These are phyloP conservation scores for Curvularia sp. DNA, from an alignment of 2,329 filamentous ascomycete species.

Conservation along the genomic window DNA sequence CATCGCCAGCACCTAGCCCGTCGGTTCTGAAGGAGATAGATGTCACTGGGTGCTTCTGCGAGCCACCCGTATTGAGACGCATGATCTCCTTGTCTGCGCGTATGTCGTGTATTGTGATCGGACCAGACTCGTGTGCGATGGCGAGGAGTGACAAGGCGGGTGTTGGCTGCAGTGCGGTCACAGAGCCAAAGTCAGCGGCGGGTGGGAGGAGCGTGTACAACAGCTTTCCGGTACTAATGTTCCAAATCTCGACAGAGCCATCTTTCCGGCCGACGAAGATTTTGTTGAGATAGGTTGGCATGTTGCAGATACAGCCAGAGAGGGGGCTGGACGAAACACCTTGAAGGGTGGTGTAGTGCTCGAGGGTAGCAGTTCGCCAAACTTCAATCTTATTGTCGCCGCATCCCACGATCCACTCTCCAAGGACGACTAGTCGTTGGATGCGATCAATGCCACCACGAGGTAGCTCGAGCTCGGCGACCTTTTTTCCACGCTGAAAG, in stretches of 20 bases:
- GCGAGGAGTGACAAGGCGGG: conserved; percentile 85
- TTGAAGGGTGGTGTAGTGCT: conserved; percentile 87
- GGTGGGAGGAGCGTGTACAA: conserved; percentile 88
- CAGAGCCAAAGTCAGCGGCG: conserved; percentile 72
- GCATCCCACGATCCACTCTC: conserved; percentile 87
- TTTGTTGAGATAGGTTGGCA: conserved; percentile 97
- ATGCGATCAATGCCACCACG: conserved; percentile 72
- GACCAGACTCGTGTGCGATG: conserved; percentile 83
- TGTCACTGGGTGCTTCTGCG: conserved; percentile 69
- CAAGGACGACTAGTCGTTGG: conserved; percentile 79
- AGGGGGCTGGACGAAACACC: conserved; percentile 70
- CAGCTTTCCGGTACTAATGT: conserved; percentile 87
- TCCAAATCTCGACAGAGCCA: conserved; percentile 96
- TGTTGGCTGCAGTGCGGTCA: conserved; percentile 86
- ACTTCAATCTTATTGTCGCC: conserved; percentile 79
- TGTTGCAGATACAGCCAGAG: conserved; percentile 79
- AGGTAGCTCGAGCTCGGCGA: conserved; percentile 75
- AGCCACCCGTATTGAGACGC: conserved; percentile 69
- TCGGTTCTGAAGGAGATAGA: conserved; percentile 92
- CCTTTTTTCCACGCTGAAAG: conserved; percentile 87
- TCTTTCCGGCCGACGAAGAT: conserved; percentile 87
- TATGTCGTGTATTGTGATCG: conserved; percentile 81
- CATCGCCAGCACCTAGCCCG: conserved; percentile 83
- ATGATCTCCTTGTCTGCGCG: conserved; percentile 77
- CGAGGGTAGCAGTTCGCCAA: conserved; percentile 82